Conservation (phyloP, 495 filamentous ascomycete species). For the Aspergillus cavernicola region DNA sequence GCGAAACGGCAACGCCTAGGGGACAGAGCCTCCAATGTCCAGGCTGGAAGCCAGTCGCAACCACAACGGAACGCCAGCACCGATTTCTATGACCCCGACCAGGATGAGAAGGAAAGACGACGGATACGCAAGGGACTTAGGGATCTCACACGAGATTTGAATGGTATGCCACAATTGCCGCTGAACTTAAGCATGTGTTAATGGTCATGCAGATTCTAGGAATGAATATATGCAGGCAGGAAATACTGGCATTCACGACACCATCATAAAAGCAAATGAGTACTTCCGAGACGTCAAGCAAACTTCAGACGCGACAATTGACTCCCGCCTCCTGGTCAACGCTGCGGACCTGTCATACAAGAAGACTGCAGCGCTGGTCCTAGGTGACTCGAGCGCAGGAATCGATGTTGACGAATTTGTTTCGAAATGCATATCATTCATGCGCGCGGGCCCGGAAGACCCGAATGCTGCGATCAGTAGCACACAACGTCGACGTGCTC, state of each 20-base stretch:
- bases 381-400: conserved; percentile 65
- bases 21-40: conserved; percentile 29
- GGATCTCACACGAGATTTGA: conserved; percentile 61
- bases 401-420: conserved; percentile 93
- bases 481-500: conserved; percentile 33
- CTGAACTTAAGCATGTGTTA: neutral
- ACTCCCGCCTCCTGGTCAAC: conserved; percentile 76
- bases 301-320: conserved; percentile 87
- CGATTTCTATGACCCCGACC: conserved; percentile 81
- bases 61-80: conserved; percentile 29
- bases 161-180: conserved; percentile 43
- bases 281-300: conserved; percentile 73
- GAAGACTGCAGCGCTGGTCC: conserved; percentile 63
- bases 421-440: conserved; percentile 83
- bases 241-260: conserved; percentile 58
- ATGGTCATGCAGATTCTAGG: conserved; percentile 53
- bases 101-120: conserved; percentile 74
- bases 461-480: conserved; percentile 17
- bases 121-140: conserved; percentile 63
- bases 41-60: conserved; percentile 20
- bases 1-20: conserved; percentile 44
- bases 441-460: conserved; percentile 56
- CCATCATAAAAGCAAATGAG: conserved; percentile 60
- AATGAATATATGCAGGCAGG: conserved; percentile 59
- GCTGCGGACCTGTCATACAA: conserved; percentile 74